phyloP scores from a whole-genome alignment of 2,329 filamentous ascomycete species.

The Colletotrichum euphorbiae region DNA sequence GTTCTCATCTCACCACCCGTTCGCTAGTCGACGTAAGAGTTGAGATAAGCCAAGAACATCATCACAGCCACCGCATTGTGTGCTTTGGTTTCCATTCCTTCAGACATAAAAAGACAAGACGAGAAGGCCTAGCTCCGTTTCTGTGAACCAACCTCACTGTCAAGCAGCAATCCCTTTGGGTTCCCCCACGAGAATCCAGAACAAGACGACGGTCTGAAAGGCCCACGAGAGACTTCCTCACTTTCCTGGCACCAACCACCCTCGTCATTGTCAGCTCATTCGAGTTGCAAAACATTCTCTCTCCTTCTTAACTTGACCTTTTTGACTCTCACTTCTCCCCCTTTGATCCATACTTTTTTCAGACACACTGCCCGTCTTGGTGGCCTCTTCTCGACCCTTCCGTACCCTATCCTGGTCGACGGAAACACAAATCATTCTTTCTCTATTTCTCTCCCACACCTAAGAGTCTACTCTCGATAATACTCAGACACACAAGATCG shows the following conservation, averaged over 20 bases:
- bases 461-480: neutral
- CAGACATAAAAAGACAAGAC: constrained; percentile 11
- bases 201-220: constrained; percentile 7
- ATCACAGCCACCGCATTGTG: constrained; percentile 8
- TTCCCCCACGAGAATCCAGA: neutral
- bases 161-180: constrained; percentile 3
- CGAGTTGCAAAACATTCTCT: constrained; percentile 18
- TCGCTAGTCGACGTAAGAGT: constrained; percentile 15
- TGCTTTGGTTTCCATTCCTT: constrained; percentile 23
- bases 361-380: constrained; percentile 11
- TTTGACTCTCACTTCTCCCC: constrained; percentile 26
- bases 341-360: constrained; percentile 31
- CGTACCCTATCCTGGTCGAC: constrained; percentile 1
- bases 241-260: constrained; percentile 22
- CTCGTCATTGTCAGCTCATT: constrained; percentile 23
- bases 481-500: neutral
- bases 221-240: constrained; percentile 10
- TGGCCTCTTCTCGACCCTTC: constrained; percentile 9
- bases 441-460: neutral
- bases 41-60: constrained; percentile 9
- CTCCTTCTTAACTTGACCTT: constrained; percentile 7
- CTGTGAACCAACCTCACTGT: constrained; percentile 20
- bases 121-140: constrained; percentile 13
- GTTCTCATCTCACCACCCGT: constrained; percentile 7
- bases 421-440: neutral